Evolutionary conservation across 768 basidiomycete species (phyloP).

Genomic region (Suillus sp.): DNA sequence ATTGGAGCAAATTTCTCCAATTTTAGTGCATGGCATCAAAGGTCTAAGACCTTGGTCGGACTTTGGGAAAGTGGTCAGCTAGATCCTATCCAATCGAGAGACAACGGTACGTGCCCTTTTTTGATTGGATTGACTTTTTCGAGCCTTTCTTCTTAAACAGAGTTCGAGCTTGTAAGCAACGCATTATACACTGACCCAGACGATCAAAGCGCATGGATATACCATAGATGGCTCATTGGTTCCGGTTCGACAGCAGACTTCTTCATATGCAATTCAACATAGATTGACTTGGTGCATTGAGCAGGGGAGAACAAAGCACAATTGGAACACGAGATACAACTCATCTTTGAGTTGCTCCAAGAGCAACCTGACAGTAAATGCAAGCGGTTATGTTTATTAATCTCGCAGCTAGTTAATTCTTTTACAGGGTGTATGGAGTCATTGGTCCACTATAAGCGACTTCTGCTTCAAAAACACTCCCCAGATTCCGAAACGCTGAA

Average conservation of each 20-base stretch:
- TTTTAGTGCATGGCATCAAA: slow-evolving; percentile 98
- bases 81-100: slow-evolving; percentile 56
- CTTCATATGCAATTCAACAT: neutral
- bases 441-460: slow-evolving; percentile 76
- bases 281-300: neutral
- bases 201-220: slow-evolving; percentile 98
- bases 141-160: slow-evolving; percentile 42
- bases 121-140: neutral
- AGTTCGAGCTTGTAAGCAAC: slow-evolving; percentile 89
- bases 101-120: slow-evolving; percentile 56
- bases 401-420: neutral
- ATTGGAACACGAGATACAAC: slow-evolving; percentile 72
- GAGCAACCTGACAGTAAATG: slow-evolving; percentile 95
- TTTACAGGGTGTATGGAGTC: slow-evolving; percentile 91
- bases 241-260: slow-evolving; percentile 49
- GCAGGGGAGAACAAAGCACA: slow-evolving; percentile 60
- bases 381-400: slow-evolving; percentile 36
- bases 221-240: slow-evolving; percentile 96
- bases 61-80: slow-evolving; percentile 64
- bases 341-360: slow-evolving; percentile 81
- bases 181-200: slow-evolving; percentile 96
- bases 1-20: slow-evolving; percentile 96
- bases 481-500: slow-evolving; percentile 40
- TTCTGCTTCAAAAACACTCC: slow-evolving; percentile 57
- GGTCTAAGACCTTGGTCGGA: slow-evolving; percentile 74